These are phyloP conservation scores for Acidomyces sp. DNA, from an alignment of 495 filamentous ascomycete species.

Conservation along the genomic window DNA sequence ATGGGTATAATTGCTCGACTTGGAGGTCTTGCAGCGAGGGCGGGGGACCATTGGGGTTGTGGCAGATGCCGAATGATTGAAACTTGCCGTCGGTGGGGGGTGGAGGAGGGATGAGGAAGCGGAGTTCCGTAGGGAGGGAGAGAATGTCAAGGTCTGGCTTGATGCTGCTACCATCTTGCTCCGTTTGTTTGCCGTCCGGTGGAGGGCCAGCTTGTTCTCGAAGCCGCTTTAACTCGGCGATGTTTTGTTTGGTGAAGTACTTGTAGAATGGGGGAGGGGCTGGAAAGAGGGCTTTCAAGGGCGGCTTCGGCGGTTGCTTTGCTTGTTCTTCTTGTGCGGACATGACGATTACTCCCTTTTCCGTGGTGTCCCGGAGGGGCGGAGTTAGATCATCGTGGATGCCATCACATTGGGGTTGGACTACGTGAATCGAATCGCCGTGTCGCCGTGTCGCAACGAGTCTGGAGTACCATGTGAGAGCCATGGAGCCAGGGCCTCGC, in stretches of 20 bases:
- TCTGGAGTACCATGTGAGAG: no score
- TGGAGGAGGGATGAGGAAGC: constrained; percentile 67
- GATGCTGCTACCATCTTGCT: constrained; percentile 19
- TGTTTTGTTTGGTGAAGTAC: constrained; percentile 67
- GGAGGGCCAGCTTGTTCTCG: constrained; percentile 16
- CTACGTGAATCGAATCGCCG: no score
- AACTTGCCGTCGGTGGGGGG: constrained; percentile 61
- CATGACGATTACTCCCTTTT: background rate
- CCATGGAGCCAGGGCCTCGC: no score
- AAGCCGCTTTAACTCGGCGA: constrained; percentile 48
- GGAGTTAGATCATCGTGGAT: no score
- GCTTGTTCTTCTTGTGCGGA: constrained; percentile 1
- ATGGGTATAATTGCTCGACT: constrained; percentile 18
- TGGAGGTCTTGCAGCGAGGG: constrained; percentile 25
- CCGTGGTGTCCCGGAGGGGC: no score
- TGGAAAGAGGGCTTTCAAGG: constrained; percentile 43
- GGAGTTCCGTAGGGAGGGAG: constrained; percentile 56
- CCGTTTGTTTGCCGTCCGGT: constrained; percentile 8
- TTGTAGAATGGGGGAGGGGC: constrained; percentile 84
- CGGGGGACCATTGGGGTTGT: constrained; percentile 49
- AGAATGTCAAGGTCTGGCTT: constrained; percentile 33
- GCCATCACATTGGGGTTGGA: no score
- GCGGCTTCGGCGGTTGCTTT: background rate
- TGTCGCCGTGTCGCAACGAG: no score
- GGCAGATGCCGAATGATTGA: constrained; percentile 55